These are phyloP conservation scores for Sporothrix humicola DNA, from an alignment of 2,329 filamentous ascomycete genomes.

Conservation along the genomic window DNA sequence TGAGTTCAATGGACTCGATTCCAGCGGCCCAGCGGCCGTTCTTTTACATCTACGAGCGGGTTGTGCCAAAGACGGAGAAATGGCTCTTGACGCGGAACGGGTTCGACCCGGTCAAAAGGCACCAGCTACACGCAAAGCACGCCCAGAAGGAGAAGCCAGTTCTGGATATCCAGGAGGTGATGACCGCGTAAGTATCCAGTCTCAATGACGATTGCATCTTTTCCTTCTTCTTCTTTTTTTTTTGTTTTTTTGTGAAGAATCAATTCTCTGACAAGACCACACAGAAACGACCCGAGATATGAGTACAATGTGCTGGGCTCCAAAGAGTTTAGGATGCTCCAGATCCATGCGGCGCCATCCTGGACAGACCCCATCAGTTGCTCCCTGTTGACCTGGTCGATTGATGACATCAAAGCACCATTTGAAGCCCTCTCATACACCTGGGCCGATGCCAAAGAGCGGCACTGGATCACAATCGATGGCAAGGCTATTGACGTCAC, in stretches of 20 bases:
- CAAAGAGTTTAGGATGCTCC: conserved; percentile 1
- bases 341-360: neutral
- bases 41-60: neutral
- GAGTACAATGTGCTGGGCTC: neutral
- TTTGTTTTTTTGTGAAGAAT: neutral
- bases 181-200: neutral
- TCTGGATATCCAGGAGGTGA: neutral
- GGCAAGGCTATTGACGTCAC: neutral
- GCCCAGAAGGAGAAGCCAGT: neutral
- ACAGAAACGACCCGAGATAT: neutral
- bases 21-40: neutral
- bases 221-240: too few relatives aligned
- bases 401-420: neutral
- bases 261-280: neutral
- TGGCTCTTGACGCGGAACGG: neutral
- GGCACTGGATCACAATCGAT: conserved; percentile 16
- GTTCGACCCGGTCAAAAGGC: neutral
- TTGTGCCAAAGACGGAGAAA: conserved; percentile 20
- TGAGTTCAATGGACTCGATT: neutral
- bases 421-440: conserved; percentile 25
- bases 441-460: conserved; percentile 13
- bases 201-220: neutral
- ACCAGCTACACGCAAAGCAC: neutral
- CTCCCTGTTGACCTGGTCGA: conserved; percentile 8
- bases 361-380: conserved; percentile 8